Conservation (phyloP, 225 moss, liverwort and hornwort species). For the Neckera pumila region DNA sequence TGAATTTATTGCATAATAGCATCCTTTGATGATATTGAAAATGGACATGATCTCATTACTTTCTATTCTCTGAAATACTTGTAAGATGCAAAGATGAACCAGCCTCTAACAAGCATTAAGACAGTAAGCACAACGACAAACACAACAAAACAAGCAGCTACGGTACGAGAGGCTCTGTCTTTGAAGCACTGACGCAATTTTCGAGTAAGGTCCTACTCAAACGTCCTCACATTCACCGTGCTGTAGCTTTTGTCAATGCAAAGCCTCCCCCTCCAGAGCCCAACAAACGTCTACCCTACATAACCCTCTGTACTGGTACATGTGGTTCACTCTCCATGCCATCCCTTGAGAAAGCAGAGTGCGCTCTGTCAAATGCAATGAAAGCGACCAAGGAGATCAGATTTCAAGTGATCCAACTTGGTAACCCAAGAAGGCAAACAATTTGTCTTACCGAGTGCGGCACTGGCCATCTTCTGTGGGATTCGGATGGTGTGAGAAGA, state of each 20-base stretch:
- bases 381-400: neutral
- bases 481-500: neutral
- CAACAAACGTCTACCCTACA: neutral
- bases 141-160: neutral
- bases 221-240: neutral
- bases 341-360: neutral
- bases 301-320: neutral
- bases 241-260: neutral
- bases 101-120: neutral
- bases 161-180: neutral
- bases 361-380: neutral
- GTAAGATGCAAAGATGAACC: neutral
- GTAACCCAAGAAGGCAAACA: neutral
- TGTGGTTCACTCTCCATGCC: neutral
- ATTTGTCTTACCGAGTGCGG: slow-evolving; percentile 4
- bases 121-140: neutral
- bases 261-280: neutral
- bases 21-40: neutral
- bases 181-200: neutral
- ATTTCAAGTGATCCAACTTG: neutral
- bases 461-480: slow-evolving; percentile 10
- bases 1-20: neutral
- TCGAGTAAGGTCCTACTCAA: neutral
- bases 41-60: neutral
- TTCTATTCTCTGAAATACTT: neutral